These are phyloP conservation scores for Aspergillus hancockii DNA, from an alignment of 495 filamentous ascomycete species.

Conservation along the genomic window DNA sequence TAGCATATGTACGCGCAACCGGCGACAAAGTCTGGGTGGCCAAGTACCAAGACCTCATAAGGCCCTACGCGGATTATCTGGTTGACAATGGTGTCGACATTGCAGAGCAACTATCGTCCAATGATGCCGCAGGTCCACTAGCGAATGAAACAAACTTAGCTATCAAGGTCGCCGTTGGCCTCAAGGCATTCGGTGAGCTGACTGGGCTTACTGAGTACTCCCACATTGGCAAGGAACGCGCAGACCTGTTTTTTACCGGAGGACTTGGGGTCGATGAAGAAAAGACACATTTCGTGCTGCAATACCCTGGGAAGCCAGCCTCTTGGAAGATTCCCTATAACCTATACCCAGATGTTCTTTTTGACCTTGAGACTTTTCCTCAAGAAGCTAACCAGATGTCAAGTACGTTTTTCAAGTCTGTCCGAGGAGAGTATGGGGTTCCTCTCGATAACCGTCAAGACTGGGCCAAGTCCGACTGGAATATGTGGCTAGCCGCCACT, in stretches of 20 bases:
- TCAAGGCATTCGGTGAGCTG: constrained; percentile 50
- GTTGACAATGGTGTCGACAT: constrained; percentile 50
- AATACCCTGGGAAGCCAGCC: constrained; percentile 37
- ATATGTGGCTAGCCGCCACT: constrained; percentile 46
- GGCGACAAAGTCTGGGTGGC: constrained; percentile 38
- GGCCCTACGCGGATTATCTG: constrained; percentile 54
- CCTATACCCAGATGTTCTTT: constrained; percentile 45
- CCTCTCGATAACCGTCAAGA: constrained; percentile 44
- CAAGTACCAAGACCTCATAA: constrained; percentile 37
- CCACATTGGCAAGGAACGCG: constrained; percentile 38
- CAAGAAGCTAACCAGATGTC: constrained; percentile 39
- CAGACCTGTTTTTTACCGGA: constrained; percentile 39
- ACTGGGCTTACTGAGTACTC: constrained; percentile 42
- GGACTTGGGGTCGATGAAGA: constrained; percentile 37
- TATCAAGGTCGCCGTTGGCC: constrained; percentile 56
- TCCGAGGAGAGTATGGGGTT: constrained; percentile 45
- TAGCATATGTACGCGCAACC: constrained; percentile 44
- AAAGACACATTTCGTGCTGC: constrained; percentile 46
- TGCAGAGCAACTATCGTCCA: constrained; percentile 52
- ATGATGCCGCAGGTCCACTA: constrained; percentile 52
- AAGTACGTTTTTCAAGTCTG: constrained; percentile 37
- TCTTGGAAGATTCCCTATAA: constrained; percentile 49
- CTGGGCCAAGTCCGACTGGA: constrained; percentile 55
- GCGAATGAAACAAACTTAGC: constrained; percentile 59
- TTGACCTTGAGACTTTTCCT: constrained; percentile 45